Base-by-base conservation (phyloP, 352 stramenopile species). In the Phytophthora pluvialis region DNA sequence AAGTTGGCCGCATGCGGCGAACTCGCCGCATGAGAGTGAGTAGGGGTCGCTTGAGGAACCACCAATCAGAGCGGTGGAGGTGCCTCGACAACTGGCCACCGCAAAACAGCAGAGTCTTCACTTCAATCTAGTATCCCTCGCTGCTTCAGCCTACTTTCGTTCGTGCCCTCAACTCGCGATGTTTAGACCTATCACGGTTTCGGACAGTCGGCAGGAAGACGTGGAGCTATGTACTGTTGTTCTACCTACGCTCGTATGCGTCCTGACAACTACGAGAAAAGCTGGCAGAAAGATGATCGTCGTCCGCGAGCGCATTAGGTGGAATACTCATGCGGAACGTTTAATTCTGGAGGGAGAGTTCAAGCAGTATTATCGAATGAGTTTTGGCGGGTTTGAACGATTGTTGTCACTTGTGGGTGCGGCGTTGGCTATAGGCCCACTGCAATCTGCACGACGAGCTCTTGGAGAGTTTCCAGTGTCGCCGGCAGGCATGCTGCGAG, bases 281-380 rank as follows among this genome's bases (percentile, higher is more conserved):
- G 1, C 4, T 31, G 25, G 26, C 6, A 49, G 26, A n/a, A 15
- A 35, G 16, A 33, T 49, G 25, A 8, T 2, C 21, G 25, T 49
- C n/a, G 43, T 35, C 15, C 43, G 26, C 3, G 43, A 49, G 15
- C 38, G 38, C 5, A 18, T 44, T 6, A 44, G 12, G 5, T 48
- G 42, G 31, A 15, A 40, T 16, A 32, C n/a, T 21, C 53, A 50
- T 9, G 51, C 38, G 3, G 25, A 60, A n/a, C 38, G 39, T 32
- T 32, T 61, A 13, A 3, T 47, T 9, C 10, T 52, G 3, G 47
- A 65, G 9, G 57, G 57, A 2, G 48, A 65, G 21, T 59, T 58
- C 18, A 57, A 57, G 21, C 46, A 56, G 36, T 57, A 56, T 16
- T 52, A 57, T 11, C 18, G 21, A 12, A 64, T 64, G 46, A 57